phyloP scores from a whole-genome alignment of 306 rosid genomes.

The Elaeagnus macrophylla region DNA sequence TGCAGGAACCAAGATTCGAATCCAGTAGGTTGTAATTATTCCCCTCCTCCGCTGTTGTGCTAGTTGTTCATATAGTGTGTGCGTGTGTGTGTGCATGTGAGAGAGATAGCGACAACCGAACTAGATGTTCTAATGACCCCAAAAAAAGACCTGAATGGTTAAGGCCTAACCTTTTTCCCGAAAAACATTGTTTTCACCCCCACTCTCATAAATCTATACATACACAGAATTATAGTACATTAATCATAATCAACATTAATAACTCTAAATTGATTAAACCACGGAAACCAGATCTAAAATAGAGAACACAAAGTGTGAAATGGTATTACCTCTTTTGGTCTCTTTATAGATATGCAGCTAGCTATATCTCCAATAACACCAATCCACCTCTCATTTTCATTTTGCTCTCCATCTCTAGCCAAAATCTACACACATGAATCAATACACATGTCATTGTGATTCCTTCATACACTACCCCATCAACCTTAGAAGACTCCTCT shows the following conservation, averaged over 20 bases:
- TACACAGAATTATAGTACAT: background rate
- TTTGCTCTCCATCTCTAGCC: constrained; percentile 84
- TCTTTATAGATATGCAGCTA: constrained; percentile 80
- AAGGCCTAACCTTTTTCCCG: too few relatives aligned
- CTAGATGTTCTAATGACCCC: too few relatives aligned
- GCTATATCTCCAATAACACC: constrained; percentile 85
- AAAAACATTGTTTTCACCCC: background rate
- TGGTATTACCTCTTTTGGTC: constrained; percentile 82
- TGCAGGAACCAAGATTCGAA: too few relatives aligned
- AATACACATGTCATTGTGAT: constrained; percentile 16
- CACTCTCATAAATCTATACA: background rate
- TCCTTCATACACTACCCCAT: background rate
- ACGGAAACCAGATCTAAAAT: background rate
- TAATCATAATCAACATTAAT: background rate
- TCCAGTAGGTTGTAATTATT: too few relatives aligned
- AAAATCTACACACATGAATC: constrained; percentile 53
- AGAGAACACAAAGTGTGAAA: constrained; percentile 14
- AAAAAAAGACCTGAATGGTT: too few relatives aligned
- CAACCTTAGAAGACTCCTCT: background rate
- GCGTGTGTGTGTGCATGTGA: too few relatives aligned
- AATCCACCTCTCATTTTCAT: constrained; percentile 92
- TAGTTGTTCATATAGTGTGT: too few relatives aligned
- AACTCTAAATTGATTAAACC: background rate
- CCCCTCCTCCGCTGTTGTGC: too few relatives aligned
- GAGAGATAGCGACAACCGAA: too few relatives aligned